A percentile compares a stretch with the other conserved stretches of the same genome.
phyloP scores from a whole-genome alignment of 73 alveolate species.

The Paramecium sonneborni region DNA sequence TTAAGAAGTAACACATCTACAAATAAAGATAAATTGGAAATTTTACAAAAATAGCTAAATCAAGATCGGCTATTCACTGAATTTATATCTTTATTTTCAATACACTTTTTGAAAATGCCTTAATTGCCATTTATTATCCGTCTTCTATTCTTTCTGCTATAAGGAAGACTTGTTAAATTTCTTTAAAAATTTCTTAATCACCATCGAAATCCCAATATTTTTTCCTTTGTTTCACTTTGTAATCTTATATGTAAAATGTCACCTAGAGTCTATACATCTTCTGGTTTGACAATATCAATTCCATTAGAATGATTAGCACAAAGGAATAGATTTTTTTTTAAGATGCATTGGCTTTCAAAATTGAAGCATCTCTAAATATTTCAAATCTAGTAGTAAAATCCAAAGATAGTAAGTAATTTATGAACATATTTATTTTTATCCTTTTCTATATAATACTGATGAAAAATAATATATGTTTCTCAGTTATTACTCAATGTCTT shows the following conservation, averaged over 20 bases:
- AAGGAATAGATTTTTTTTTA: neutral
- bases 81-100: neutral
- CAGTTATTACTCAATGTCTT: slow-evolving; percentile 17
- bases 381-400: slow-evolving; percentile 38
- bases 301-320: neutral
- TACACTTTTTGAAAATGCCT: slow-evolving; percentile 66
- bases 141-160: slow-evolving; percentile 66
- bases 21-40: slow-evolving; percentile 43
- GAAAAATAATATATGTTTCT: neutral
- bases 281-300: slow-evolving; percentile 50
- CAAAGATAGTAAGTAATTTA: slow-evolving; percentile 12
- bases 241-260: slow-evolving; percentile 30
- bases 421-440: slow-evolving; percentile 26
- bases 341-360: slow-evolving; percentile 9
- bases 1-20: slow-evolving; percentile 70
- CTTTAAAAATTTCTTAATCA: slow-evolving; percentile 47
- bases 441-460: neutral
- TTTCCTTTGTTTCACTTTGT: neutral
- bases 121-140: slow-evolving; percentile 57
- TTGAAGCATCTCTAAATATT: slow-evolving; percentile 33
- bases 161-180: slow-evolving; percentile 62
- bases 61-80: slow-evolving; percentile 65
- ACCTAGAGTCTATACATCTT: slow-evolving; percentile 19
- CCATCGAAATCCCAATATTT: slow-evolving; percentile 56
- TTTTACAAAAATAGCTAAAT: slow-evolving; percentile 58